Evolutionary conservation across 345 rosid genomes (phyloP).

Genomic region (Crucihimalaya himalaica): DNA sequence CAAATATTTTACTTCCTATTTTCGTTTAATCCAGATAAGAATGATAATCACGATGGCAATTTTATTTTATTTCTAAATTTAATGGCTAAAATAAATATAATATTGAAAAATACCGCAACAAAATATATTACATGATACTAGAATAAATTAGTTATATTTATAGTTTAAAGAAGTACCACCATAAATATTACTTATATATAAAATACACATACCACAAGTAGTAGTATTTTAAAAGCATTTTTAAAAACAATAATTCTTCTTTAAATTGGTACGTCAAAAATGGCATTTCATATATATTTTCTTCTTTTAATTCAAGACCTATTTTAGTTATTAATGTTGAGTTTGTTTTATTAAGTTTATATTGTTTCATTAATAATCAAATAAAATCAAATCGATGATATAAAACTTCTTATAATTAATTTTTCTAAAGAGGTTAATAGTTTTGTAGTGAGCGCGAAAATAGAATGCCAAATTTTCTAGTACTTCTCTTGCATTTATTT

Average conservation of each 20-base stretch:
- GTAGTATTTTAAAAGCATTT: no score
- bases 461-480: no score
- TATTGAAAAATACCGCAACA: not conserved
- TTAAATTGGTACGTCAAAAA: not conserved
- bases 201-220: not conserved
- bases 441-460: no score
- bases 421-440: no score
- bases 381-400: no score
- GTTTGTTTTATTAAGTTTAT: not conserved
- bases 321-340: no score
- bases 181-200: not conserved
- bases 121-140: not conserved
- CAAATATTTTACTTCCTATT: constrained; percentile 3
- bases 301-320: no score
- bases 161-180: not conserved
- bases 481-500: no score
- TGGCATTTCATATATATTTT: no score
- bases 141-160: not conserved
- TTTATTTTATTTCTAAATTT: not conserved
- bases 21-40: not conserved
- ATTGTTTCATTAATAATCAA: not conserved
- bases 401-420: no score
- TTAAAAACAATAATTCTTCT: not conserved
- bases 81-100: not conserved
- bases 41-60: not conserved